These are phyloP conservation scores for Pichia sp. DNA, from an alignment of 1,139 yeast species.

Conservation along the genomic window DNA sequence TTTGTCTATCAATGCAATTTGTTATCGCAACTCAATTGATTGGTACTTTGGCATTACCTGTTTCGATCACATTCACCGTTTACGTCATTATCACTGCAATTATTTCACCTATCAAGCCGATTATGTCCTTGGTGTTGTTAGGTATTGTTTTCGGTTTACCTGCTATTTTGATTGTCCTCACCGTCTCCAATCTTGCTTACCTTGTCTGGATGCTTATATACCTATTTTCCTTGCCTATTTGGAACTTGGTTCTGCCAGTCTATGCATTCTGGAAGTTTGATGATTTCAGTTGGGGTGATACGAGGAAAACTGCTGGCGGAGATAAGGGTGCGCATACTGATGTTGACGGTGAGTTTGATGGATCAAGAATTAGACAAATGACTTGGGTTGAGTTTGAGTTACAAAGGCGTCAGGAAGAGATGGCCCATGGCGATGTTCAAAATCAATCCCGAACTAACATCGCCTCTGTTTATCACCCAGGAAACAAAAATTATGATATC, in stretches of 20 bases:
- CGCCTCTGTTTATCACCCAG: slow-evolving; percentile 24
- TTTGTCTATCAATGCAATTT: slow-evolving; percentile 97
- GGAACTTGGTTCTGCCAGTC: slow-evolving; percentile 89
- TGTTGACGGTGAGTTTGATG: slow-evolving; percentile 80
- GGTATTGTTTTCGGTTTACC: slow-evolving; percentile 87
- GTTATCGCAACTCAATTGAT: slow-evolving; percentile 79
- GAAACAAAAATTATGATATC: slow-evolving; percentile 10
- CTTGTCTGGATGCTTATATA: slow-evolving; percentile 78
- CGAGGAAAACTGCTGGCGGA: slow-evolving; percentile 78
- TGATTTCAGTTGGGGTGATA: slow-evolving; percentile 98
- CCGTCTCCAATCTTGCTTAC: slow-evolving; percentile 74
- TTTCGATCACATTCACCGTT: slow-evolving; percentile 80
- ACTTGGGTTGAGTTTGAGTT: slow-evolving; percentile 93
- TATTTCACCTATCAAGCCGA: slow-evolving; percentile 76
- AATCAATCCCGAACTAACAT: slow-evolving; percentile 6
- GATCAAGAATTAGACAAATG: slow-evolving; percentile 80
- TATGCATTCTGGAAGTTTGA: slow-evolving; percentile 97
- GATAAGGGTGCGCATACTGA: slow-evolving; percentile 58
- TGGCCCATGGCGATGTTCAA: slow-evolving; percentile 1
- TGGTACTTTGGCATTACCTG: slow-evolving; percentile 89
- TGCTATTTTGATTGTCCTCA: slow-evolving; percentile 77
- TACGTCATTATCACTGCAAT: slow-evolving; percentile 76
- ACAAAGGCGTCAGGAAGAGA: no score
- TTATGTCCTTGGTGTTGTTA: slow-evolving; percentile 70
- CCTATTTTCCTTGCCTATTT: slow-evolving; percentile 76